Evolutionary conservation across 1,284 basidiomycete genomes (phyloP).

Genomic region (Ustilago sp.): DNA sequence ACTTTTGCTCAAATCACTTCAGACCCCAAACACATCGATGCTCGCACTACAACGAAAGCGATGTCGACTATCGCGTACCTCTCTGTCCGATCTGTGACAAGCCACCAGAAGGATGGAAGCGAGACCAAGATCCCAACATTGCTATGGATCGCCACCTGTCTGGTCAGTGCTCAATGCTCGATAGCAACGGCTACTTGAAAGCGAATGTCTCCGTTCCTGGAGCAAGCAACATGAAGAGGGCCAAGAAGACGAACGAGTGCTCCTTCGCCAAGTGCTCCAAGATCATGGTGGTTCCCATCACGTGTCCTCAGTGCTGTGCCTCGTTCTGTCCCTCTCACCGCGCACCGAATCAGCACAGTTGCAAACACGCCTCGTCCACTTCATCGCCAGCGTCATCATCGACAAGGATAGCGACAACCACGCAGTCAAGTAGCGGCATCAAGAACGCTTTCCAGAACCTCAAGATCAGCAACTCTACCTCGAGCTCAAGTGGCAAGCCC

Average conservation of each 20-base stretch:
- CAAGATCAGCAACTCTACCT: slow-evolving; percentile 30
- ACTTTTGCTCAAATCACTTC: slow-evolving; percentile 57
- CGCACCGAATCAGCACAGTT: slow-evolving; percentile 57
- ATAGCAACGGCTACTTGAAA: slow-evolving; percentile 39
- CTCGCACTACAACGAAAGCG: slow-evolving; percentile 18
- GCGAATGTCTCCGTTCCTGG: slow-evolving; percentile 4
- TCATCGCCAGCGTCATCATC: slow-evolving; percentile 30
- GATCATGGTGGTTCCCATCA: slow-evolving; percentile 63
- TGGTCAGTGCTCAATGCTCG: slow-evolving; percentile 52
- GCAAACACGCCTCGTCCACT: slow-evolving; percentile 28
- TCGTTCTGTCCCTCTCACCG: slow-evolving; percentile 62
- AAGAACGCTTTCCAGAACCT: slow-evolving; percentile 40
- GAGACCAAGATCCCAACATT: slow-evolving; percentile 63
- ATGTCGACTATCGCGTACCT: slow-evolving; percentile 54
- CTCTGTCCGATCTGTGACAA: slow-evolving; percentile 62
- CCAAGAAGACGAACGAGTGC: slow-evolving; percentile 59
- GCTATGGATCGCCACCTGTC: slow-evolving; percentile 61
- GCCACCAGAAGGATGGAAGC: slow-evolving; percentile 57
- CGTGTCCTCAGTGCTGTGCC: slow-evolving; percentile 46
- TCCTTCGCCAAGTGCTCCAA: slow-evolving; percentile 54
- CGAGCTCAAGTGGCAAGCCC: slow-evolving; percentile 9
- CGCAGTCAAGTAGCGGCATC: slow-evolving; percentile 21
- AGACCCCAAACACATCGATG: slow-evolving; percentile 49
- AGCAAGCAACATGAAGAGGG: slow-evolving; percentile 24
- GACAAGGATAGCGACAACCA: slow-evolving; percentile 9